Base-by-base conservation (phyloP, 345 rosid genomes). In the Atalantia buxifolia region DNA sequence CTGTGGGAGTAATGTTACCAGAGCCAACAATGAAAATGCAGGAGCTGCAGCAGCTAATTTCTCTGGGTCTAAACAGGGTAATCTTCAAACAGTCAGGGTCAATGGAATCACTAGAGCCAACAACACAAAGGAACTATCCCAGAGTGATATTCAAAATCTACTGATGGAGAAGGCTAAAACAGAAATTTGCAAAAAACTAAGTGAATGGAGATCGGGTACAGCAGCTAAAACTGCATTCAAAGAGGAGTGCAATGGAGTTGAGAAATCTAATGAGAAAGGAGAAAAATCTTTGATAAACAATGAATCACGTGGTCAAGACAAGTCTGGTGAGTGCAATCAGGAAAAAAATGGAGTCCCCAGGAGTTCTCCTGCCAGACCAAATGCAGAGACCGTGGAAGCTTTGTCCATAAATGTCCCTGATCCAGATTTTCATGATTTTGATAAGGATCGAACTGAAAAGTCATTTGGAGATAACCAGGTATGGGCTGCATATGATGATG, bases 401-500 rank as follows among this genome's bases (percentile, higher is more conserved):
- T 40, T 88, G 85, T 80, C 81, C 35, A 75, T 89, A 60, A 82
- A 78, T 70, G 97, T 92, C 56, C 90, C 90, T 36, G 89, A 88
- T 77, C 80, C 97, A 27, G 94, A 91, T 77, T 88, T 91, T 80
- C 83, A 90, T 66, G 87, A 92, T 83, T 90, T 92, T 80, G 88
- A 92, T 81, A 85, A 83, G 83, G 91, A 88, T 55, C 81, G 94
- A 78, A 79, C 84, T 18, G 94, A 90, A 77, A 85, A 72, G 55
- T 87, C 89, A 9, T 89, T 92, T 67, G 82, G 64, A 9, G 88
- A 84, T 21, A 81, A 82, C 76, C 91, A 91, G 81, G 74, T 92
- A n/a, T 92, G 94, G 97, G 92, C 94, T 79, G 88, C 83, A 38
- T 92, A 92, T 66, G 92, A 92, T 78, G 86, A 80, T 35, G 77